phyloP scores from a whole-genome alignment of 2,329 filamentous ascomycete species.

The Diplocarpon rosae region DNA sequence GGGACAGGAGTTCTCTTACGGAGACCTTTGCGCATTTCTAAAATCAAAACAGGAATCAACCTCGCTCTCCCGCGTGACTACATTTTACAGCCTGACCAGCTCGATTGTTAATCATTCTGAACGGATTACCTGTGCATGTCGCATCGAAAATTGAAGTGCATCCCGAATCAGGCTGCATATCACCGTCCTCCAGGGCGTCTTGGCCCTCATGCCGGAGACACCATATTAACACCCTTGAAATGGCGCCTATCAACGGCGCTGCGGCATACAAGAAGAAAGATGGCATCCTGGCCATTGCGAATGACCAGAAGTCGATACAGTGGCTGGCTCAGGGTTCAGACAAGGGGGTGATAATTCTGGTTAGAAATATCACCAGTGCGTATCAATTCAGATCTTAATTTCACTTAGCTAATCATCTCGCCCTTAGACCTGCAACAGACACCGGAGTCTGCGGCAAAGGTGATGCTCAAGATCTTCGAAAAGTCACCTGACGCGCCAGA shows the following conservation, averaged over 20 bases:
- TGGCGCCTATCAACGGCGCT: slow-evolving; percentile 35
- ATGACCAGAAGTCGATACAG: slow-evolving; percentile 61
- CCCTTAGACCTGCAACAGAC: slow-evolving; percentile 82
- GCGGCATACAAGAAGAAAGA: slow-evolving; percentile 94
- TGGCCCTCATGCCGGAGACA: slow-evolving; percentile 6
- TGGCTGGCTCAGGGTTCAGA: slow-evolving; percentile 65
- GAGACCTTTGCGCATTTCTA: no score
- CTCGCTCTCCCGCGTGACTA: no score
- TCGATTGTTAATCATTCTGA: no score
- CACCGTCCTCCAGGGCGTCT: slow-evolving; percentile 1
- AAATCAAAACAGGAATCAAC: no score
- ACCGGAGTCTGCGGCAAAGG: slow-evolving; percentile 74
- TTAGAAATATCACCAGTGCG: slow-evolving; percentile 75
- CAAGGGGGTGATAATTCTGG: slow-evolving; percentile 55
- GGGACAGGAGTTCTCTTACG: no score
- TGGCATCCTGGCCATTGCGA: slow-evolving; percentile 65
- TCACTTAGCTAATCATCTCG: slow-evolving; percentile 3
- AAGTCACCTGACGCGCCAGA: slow-evolving; percentile 48
- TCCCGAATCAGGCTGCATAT: slow-evolving; percentile 1
- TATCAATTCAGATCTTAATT: slow-evolving; percentile 10
- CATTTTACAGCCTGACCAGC: no score
- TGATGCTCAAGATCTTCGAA: slow-evolving; percentile 87
- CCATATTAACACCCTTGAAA: slow-evolving; percentile 29
- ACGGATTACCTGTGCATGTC: no score
- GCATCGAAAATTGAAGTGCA: neutral